Base-by-base conservation (phyloP, 75 land plant genomes). In the Selaginella tamariscina region DNA sequence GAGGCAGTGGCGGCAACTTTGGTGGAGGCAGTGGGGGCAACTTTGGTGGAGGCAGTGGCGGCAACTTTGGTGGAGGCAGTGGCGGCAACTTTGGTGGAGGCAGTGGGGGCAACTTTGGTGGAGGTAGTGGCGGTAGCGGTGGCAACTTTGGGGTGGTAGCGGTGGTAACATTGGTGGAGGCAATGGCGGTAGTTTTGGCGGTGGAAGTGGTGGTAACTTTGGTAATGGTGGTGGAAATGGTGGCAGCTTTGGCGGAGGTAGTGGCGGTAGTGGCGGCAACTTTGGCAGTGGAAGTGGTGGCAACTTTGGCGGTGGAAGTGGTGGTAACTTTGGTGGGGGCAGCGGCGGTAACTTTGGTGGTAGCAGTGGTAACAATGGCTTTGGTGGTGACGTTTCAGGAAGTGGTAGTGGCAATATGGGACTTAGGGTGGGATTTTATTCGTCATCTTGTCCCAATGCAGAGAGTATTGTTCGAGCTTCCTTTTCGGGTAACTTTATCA, bases 391-490 rank as follows among this genome's bases (percentile, higher is more conserved):
- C 15, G 49, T 15, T 5, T 39, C 49, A 5, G 49, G 49, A 15
- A 39, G 49, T 15, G 15, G 49, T 15, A 15, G 49, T 39, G 49
- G 49, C 15, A 59, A 59, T 23, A 2, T 9, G 8, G 62, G 62
- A 9, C 26, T 59, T 2, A 21, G 26, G 21, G 23, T 59, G 8
- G 62, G 62, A 2, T 59, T 59, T n/a, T 59, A 59, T n/a, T 21
- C 27, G 23, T 59, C 62, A 23, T 59, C 62, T 5, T 59, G 62
- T 27, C 62, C 62, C 2, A 59, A 59, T 59, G 62, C 15, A 15
- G 91, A 87, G 74, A 66, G 66, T 5, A 68, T 85, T 0, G 91
- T 77, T 5, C 73, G 73, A 29, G 55, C 65, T 29, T 65, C 80
- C 0, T 72, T 88, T 8, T 69, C 79, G 5, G 55, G 82, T 0